Conservation (phyloP, 495 filamentous ascomycete species). For the Echria macrotheca region DNA sequence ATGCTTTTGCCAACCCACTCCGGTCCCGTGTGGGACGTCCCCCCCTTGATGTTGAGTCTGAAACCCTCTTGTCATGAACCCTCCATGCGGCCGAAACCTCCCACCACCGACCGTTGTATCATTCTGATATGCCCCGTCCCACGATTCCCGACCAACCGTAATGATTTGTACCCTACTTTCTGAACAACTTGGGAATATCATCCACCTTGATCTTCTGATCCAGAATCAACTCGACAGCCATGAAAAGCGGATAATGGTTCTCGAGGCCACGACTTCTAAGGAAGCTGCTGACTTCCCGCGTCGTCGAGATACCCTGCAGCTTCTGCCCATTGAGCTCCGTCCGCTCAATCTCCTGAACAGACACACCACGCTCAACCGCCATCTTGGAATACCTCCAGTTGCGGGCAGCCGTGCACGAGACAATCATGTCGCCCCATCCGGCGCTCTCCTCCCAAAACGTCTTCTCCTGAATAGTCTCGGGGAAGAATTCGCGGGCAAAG, state of each 20-base stretch:
- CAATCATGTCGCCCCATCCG: conserved; percentile 94
- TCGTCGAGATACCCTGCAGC: conserved; percentile 88
- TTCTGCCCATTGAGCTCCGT: conserved; percentile 94
- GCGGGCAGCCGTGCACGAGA: conserved; percentile 81
- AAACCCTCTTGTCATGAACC: no score
- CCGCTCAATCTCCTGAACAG: conserved; percentile 81
- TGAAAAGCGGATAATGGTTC: conserved; percentile 85
- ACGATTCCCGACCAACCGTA: not conserved
- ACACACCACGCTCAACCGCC: conserved; percentile 69
- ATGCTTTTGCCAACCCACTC: not conserved
- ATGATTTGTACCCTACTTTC: conserved; percentile 18
- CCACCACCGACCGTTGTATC: no score
- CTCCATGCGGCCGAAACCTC: no score
- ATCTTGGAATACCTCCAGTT: conserved; percentile 94
- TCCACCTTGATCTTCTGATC: conserved; percentile 54
- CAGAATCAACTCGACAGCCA: conserved; percentile 67
- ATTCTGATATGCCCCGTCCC: not conserved
- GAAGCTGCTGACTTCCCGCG: conserved; percentile 83
- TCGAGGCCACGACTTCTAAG: conserved; percentile 71
- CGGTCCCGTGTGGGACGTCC: conserved; percentile 20
- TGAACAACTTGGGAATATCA: conserved; percentile 56
- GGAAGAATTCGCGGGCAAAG: conserved; percentile 91
- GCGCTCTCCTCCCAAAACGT: conserved; percentile 97
- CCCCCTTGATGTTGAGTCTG: no score
- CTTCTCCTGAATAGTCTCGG: conserved; percentile 63